Percentiles rank a stretch among this genome's conserved stretches.
Conservation (phyloP, 148 eudicot genomes). For the Rhododendron kiyosumense region DNA sequence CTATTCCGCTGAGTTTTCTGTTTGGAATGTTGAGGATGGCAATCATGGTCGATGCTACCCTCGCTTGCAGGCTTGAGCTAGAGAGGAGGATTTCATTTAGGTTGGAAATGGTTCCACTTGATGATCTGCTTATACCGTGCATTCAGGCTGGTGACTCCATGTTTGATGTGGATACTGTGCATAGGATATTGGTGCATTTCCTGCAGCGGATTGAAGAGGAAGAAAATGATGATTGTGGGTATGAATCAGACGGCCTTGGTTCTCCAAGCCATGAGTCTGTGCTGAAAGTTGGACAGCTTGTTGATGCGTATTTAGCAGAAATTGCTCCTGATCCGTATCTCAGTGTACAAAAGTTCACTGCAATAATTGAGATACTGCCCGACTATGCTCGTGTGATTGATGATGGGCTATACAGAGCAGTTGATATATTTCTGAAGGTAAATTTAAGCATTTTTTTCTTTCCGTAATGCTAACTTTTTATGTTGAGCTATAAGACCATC, state of each 20-base stretch:
- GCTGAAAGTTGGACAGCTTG: conserved; percentile 55
- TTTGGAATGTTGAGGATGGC: conserved; percentile 62
- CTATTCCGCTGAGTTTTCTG: conserved; percentile 49
- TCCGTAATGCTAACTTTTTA: neutral
- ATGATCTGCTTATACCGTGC: conserved; percentile 63
- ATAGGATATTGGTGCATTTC: conserved; percentile 54
- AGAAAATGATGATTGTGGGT: conserved; percentile 50
- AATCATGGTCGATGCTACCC: conserved; percentile 44
- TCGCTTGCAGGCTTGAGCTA: conserved; percentile 50
- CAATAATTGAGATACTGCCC: conserved; percentile 51
- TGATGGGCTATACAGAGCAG: conserved; percentile 72
- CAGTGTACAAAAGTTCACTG: conserved; percentile 43
- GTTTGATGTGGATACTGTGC: conserved; percentile 61
- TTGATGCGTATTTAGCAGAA: conserved; percentile 66
- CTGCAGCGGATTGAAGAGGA: conserved; percentile 56
- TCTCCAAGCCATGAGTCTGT: conserved; percentile 57
- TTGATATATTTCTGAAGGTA: conserved; percentile 72
- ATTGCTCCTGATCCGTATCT: conserved; percentile 65
- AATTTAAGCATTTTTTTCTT: neutral
- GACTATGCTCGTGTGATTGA: conserved; percentile 75
- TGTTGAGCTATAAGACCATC: neutral
- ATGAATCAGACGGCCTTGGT: conserved; percentile 49
- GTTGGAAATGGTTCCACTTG: conserved; percentile 53
- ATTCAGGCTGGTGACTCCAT: conserved; percentile 49
- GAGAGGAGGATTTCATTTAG: conserved; percentile 53